A percentile compares a stretch with the other conserved stretches of the same genome.
These are phyloP conservation scores for Drechslerella stenobrocha DNA, from an alignment of 2,329 filamentous ascomycete species.

Conservation along the genomic window DNA sequence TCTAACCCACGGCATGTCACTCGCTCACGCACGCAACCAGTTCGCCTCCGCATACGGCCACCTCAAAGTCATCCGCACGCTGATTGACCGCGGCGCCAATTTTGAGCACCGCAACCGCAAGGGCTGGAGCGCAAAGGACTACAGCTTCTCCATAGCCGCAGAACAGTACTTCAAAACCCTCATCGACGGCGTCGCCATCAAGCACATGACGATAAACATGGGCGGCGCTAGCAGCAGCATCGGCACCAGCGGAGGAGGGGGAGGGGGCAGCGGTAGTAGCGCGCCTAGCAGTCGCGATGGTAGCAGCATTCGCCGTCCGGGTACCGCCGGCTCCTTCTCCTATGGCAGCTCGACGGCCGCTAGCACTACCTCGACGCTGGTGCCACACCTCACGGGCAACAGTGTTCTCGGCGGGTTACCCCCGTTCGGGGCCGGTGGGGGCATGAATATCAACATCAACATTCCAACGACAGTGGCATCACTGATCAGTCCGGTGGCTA, in stretches of 20 bases:
- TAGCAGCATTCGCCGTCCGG: constrained; percentile 20
- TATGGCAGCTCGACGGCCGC: constrained; percentile 14
- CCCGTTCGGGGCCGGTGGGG: constrained; percentile 9
- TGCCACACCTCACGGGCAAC: constrained; percentile 4
- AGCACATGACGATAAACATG: constrained; percentile 17
- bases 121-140: constrained; percentile 51
- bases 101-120: constrained; percentile 51
- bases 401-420: not conserved
- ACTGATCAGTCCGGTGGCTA: constrained; percentile 2
- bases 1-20: not conserved
- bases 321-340: constrained; percentile 37
- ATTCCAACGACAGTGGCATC: constrained; percentile 13
- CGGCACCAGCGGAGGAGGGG: not conserved
- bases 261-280: constrained; percentile 1
- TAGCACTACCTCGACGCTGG: constrained; percentile 18
- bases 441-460: not conserved
- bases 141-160: constrained; percentile 51
- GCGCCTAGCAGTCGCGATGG: constrained; percentile 36
- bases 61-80: constrained; percentile 51
- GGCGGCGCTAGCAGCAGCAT: not conserved
- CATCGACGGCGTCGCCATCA: constrained; percentile 43
- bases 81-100: constrained; percentile 51
- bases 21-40: constrained; percentile 24
- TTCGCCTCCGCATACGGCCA: constrained; percentile 53
- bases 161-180: constrained; percentile 51